These are phyloP conservation scores for Osmozyma mogii DNA, from an alignment of 805 yeast species.

Conservation along the genomic window DNA sequence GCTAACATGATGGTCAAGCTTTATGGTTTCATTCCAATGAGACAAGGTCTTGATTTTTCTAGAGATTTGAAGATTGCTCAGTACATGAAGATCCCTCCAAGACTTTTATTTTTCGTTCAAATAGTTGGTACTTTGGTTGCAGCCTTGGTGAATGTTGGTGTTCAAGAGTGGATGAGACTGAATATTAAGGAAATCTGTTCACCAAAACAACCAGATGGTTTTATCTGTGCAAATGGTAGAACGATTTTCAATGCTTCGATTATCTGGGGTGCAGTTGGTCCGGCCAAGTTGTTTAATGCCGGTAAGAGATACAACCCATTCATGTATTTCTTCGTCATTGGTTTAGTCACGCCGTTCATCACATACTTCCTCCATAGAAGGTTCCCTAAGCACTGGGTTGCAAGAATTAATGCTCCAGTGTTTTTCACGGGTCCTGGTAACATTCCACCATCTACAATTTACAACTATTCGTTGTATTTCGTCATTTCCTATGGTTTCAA, in stretches of 20 bases:
- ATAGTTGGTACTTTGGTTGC: slow-evolving; percentile 15
- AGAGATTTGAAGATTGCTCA: slow-evolving; percentile 15
- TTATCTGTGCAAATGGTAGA: slow-evolving; percentile 14
- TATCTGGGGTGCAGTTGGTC: slow-evolving; percentile 32
- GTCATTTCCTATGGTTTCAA: slow-evolving; percentile 9
- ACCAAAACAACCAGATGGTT: slow-evolving; percentile 9
- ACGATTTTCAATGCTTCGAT: slow-evolving; percentile 14
- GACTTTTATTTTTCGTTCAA: slow-evolving; percentile 12
- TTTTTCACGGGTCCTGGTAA: slow-evolving; percentile 9
- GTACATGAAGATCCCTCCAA: slow-evolving; percentile 15
- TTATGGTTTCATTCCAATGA: slow-evolving; percentile 13
- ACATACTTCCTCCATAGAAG: slow-evolving; percentile 2
- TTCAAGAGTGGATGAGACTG: slow-evolving; percentile 17
- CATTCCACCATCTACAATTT: slow-evolving; percentile 13
- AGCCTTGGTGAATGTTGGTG: slow-evolving; percentile 16
- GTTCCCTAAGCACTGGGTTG: slow-evolving; percentile 4
- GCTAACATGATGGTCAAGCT: slow-evolving; percentile 15
- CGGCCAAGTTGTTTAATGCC: slow-evolving; percentile 21
- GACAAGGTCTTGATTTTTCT: slow-evolving; percentile 13
- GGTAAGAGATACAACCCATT: slow-evolving; percentile 12
- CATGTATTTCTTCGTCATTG: slow-evolving; percentile 8
- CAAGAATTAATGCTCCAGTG: slow-evolving; percentile 4
- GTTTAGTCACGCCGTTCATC: slow-evolving; percentile 3
- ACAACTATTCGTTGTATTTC: slow-evolving; percentile 13
- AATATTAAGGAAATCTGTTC: slow-evolving; percentile 14